Evolutionary conservation across 2,329 filamentous ascomycete genomes (phyloP).

Genomic region (Botrytis porri): DNA sequence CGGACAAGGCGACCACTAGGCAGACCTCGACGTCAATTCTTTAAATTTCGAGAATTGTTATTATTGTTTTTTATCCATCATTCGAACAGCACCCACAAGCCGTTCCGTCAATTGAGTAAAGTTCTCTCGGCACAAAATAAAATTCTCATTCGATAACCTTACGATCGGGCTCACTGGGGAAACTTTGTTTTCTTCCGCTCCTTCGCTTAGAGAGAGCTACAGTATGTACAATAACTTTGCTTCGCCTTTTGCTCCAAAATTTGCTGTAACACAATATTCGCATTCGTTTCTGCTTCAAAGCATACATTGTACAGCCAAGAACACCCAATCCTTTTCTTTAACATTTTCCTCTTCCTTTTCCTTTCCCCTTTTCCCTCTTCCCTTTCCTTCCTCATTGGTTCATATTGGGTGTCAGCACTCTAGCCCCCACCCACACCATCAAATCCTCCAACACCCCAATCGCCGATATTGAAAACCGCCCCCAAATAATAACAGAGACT

Average conservation of each 20-base stretch:
- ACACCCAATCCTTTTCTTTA: too few relatives aligned
- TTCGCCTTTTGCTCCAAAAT: not conserved
- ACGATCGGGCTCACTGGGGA: not conserved
- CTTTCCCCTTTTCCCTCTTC: not conserved
- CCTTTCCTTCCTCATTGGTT: not conserved
- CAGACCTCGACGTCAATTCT: slow-evolving; percentile 22
- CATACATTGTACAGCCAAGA: not conserved
- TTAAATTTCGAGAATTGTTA: not conserved
- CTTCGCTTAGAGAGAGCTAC: not conserved
- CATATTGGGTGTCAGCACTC: not conserved
- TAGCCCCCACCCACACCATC: not conserved
- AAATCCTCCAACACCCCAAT: not conserved
- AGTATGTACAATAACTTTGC: not conserved
- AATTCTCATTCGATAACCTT: not conserved
- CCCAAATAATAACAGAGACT: not conserved
- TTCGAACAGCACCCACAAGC: not conserved
- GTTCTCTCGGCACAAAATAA: too few relatives aligned
- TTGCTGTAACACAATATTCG: not conserved
- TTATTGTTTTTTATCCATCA: not conserved
- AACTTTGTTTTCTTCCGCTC: not conserved
- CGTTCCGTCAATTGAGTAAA: not conserved
- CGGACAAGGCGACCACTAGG: slow-evolving; percentile 28
- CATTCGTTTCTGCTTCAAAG: not conserved
- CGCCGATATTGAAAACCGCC: not conserved
- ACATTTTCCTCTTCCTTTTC: not conserved